Evolutionary conservation across 495 filamentous ascomycete species (phyloP), one percentile per base, ranked within the genome.

Genomic region (Penicillium mononematosum): DNA sequence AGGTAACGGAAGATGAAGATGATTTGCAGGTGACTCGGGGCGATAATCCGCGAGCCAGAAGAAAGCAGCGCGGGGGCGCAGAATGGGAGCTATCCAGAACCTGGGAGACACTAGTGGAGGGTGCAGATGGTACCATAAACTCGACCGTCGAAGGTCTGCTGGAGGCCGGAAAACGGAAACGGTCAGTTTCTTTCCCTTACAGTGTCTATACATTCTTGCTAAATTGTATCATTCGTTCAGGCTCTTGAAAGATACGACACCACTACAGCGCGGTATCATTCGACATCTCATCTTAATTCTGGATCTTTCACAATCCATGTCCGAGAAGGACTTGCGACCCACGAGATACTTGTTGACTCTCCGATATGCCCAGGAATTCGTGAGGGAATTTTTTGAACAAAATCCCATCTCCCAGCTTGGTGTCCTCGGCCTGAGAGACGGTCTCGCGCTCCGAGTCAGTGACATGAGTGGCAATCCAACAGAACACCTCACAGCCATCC

Each of bases 361-460:
- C 57, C 86, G 86, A 61, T 95, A 92, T 75, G 89, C 92, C 45
- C 81, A 87, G 58, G 88, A 90, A 56, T 98, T 96, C 69, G 88
- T 97, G 38, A 81, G 85, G 45, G 95, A 97, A 62, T 98, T 91
- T 73, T 98, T 98, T 69, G 93, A 97, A 70, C 94, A 98, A 70
- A 98, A 98, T 58, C 94, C 94, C n/a, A 98, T 98, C 70, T 94
- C 90, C 29, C 95, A 98, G 67, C 79, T 98, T 38, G 91, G 88
- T 14, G 85, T 98, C 22, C 75, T 98, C 41, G 93, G 89, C 45
- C 92, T 96, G 84, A 85, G 87, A 43, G 95, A 98, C 71, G 94
- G 94, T 14, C 76, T 98, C 16, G 92, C 92, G 8, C 72, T 94
- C 9, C 77, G 90, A 36, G 83, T 98, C 49, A 92, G 86, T 67